These are phyloP conservation scores for Coemansia sp. DNA, from an alignment of 192 early-diverging fungal genomes.

Conservation along the genomic window DNA sequence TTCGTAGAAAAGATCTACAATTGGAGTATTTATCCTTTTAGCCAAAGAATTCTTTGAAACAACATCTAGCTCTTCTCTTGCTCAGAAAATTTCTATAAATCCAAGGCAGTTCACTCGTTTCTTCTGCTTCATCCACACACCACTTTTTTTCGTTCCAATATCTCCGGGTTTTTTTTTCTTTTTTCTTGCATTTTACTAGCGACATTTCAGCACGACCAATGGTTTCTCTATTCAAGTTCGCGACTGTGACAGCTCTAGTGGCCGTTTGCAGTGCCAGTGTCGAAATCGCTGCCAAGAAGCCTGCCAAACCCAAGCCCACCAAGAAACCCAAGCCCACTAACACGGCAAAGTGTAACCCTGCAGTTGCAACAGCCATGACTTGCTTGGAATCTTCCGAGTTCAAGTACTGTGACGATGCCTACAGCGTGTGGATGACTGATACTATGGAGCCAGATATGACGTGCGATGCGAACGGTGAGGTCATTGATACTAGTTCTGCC, in stretches of 20 bases:
- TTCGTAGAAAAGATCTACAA: neutral
- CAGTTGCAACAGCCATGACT: neutral
- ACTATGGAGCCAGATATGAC: neutral
- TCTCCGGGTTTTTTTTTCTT: neutral
- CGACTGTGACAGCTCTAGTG: neutral
- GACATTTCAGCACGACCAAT: neutral
- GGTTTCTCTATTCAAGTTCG: neutral
- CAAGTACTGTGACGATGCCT: neutral
- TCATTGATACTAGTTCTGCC: neutral
- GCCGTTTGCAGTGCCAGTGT: slow-evolving; percentile 1
- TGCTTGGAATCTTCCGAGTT: neutral
- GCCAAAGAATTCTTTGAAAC: too few species aligned
- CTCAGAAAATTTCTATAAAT: neutral
- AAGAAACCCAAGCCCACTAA: neutral
- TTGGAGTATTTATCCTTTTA: neutral
- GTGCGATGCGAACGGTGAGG: neutral
- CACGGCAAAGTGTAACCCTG: neutral
- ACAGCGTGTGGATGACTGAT: neutral
- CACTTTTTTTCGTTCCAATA: neutral
- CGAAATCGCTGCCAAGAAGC: neutral
- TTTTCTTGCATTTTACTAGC: neutral
- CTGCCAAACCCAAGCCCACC: neutral
- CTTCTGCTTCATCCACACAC: neutral
- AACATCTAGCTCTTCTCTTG: too few species aligned
- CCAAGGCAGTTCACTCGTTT: neutral